Conservation (phyloP, 352 stramenopile species). For the Phytopythium boreale region DNA sequence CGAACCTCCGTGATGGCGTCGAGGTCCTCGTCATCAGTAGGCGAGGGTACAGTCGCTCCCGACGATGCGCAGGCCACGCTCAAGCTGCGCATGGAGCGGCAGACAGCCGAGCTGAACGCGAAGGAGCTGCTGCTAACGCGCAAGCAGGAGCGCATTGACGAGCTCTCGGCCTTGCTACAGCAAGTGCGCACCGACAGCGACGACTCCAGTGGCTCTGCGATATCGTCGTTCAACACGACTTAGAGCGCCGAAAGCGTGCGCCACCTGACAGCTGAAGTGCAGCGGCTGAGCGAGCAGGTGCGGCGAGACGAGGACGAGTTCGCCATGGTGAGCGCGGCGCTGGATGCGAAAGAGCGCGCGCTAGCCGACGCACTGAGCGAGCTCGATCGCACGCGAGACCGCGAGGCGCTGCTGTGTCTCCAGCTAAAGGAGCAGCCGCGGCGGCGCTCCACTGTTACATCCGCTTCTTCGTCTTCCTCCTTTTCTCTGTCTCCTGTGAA, state of each 20-base stretch:
- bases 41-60: neutral
- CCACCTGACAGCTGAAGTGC: constrained; percentile 13
- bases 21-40: neutral
- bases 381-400: constrained; percentile 18
- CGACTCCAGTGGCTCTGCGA: neutral
- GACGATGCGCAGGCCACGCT: constrained; percentile 25
- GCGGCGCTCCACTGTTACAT: constrained; percentile 6
- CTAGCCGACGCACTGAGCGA: constrained; percentile 36
- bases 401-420: constrained; percentile 36
- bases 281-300: constrained; percentile 44
- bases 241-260: constrained; percentile 13
- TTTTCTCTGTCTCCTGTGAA: neutral
- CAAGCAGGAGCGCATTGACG: constrained; percentile 62
- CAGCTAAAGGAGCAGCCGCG: constrained; percentile 33
- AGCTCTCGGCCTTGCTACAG: constrained; percentile 47
- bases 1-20: neutral
- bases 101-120: constrained; percentile 58
- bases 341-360: constrained; percentile 49
- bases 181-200: neutral
- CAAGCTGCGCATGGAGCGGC: constrained; percentile 60
- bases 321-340: constrained; percentile 44
- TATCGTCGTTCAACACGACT: constrained; percentile 1
- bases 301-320: constrained; percentile 71
- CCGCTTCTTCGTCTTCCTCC: neutral
- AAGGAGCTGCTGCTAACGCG: constrained; percentile 59